Percentiles rank a stretch among this genome's conserved stretches.
Evolutionary conservation across 2,329 filamentous ascomycete genomes (phyloP).

Genomic region (Colletotrichum sp.): DNA sequence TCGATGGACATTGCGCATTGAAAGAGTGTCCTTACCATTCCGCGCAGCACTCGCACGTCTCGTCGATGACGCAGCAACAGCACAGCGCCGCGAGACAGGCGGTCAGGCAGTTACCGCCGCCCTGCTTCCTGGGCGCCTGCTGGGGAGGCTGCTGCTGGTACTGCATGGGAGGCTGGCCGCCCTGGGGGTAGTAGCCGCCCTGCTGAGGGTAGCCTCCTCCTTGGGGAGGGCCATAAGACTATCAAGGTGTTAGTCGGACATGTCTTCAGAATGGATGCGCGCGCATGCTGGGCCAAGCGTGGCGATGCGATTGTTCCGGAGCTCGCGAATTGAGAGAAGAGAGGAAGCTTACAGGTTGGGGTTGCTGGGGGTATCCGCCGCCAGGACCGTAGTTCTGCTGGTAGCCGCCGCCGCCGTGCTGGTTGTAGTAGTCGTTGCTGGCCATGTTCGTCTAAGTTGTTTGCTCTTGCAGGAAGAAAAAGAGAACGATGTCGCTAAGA

Average conservation of each 20-base stretch:
- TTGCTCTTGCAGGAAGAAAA: background rate
- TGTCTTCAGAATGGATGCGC: background rate
- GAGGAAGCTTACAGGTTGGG: constrained; percentile 39
- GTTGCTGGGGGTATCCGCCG: constrained; percentile 40
- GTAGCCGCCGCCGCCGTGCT: constrained; percentile 32
- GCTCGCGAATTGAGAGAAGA: background rate
- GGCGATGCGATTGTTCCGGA: background rate
- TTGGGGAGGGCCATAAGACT: constrained; percentile 33
- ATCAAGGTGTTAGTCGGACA: background rate
- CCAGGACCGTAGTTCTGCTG: constrained; percentile 19
- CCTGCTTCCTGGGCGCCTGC: constrained; percentile 28
- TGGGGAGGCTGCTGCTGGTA: constrained; percentile 42
- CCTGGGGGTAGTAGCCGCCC: constrained; percentile 34
- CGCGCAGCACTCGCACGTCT: constrained; percentile 51
- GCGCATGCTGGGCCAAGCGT: background rate
- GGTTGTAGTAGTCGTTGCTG: constrained; percentile 46
- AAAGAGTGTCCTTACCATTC: constrained; percentile 35
- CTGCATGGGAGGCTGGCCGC: constrained; percentile 45
- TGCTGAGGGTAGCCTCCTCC: constrained; percentile 30
- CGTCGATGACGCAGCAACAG: constrained; percentile 56
- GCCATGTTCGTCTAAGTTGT: constrained; percentile 34
- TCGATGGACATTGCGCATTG: background rate
- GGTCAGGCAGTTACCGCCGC: constrained; percentile 47
- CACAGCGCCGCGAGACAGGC: constrained; percentile 54
- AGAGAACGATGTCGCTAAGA: background rate